phyloP scores from a whole-genome alignment of 2,329 filamentous ascomycete genomes.

The Pseudocercospora crystallina region DNA sequence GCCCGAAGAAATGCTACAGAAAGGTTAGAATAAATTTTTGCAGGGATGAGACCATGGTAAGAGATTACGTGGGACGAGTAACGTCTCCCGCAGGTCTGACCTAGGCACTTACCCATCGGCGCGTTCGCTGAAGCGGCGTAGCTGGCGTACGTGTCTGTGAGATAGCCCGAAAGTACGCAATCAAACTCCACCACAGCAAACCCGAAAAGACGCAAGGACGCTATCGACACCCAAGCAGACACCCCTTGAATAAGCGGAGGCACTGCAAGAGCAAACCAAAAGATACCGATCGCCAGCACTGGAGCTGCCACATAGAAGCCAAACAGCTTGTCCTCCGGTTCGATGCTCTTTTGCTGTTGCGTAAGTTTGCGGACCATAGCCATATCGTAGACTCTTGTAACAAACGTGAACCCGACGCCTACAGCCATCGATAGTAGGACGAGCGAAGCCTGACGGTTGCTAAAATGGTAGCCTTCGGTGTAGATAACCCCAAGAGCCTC shows the following conservation, averaged over 20 bases:
- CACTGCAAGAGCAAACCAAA: conserved; percentile 50
- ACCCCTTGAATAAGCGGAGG: conserved; percentile 41
- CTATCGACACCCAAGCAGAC: conserved; percentile 22
- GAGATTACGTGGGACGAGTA: too few relatives aligned
- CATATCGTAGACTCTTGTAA: conserved; percentile 46
- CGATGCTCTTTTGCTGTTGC: conserved; percentile 12
- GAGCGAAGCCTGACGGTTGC: conserved; percentile 46
- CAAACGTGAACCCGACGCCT: conserved; percentile 44
- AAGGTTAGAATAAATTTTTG: too few relatives aligned
- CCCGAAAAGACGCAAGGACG: conserved; percentile 43
- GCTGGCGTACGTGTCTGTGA: conserved; percentile 46
- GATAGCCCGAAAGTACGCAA: conserved; percentile 43
- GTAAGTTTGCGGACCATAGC: conserved; percentile 19
- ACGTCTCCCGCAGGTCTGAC: too few relatives aligned
- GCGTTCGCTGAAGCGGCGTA: conserved; percentile 48
- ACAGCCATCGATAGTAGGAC: conserved; percentile 53
- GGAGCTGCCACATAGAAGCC: conserved; percentile 49
- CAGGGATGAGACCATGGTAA: too few relatives aligned
- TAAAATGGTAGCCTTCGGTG: conserved; percentile 31
- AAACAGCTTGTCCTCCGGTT: conserved; percentile 51
- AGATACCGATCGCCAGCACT: conserved; percentile 42
- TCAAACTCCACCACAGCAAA: conserved; percentile 51
- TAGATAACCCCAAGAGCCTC: conserved; percentile 41
- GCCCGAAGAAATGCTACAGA: conserved; percentile 39
- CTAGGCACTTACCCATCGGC: conserved; percentile 27